These are phyloP conservation scores for Aspergillus pseudotamarii DNA, from an alignment of 2,329 filamentous ascomycete genomes.

Conservation along the genomic window DNA sequence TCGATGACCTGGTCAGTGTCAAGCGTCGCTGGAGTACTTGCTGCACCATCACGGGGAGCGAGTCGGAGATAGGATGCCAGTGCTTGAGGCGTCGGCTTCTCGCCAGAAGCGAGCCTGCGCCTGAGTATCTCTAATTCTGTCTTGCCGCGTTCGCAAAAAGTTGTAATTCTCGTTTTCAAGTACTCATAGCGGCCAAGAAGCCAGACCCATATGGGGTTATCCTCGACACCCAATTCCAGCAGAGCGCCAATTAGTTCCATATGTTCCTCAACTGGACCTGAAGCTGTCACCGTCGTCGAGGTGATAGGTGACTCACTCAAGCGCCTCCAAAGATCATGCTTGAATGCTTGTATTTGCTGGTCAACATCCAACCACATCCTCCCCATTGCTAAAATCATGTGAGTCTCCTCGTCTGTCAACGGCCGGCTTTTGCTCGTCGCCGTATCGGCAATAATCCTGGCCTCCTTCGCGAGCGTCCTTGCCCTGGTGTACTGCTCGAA, in stretches of 20 bases:
- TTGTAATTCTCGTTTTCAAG: slow-evolving; percentile 80
- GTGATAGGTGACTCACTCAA: slow-evolving; percentile 69
- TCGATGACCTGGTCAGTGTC: slow-evolving; percentile 82
- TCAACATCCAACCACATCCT: slow-evolving; percentile 96
- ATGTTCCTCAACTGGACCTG: slow-evolving; percentile 71
- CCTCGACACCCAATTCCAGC: slow-evolving; percentile 89
- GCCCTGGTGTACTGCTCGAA: slow-evolving; percentile 85
- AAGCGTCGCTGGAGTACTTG: slow-evolving; percentile 64
- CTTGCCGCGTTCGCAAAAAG: slow-evolving; percentile 80
- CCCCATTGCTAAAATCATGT: slow-evolving; percentile 83
- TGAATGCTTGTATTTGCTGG: slow-evolving; percentile 82
- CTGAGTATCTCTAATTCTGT: slow-evolving; percentile 91
- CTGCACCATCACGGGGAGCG: slow-evolving; percentile 67
- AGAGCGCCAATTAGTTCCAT: slow-evolving; percentile 89
- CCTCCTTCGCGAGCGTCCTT: slow-evolving; percentile 78
- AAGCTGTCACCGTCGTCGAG: slow-evolving; percentile 54
- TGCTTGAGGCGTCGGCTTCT: slow-evolving; percentile 69
- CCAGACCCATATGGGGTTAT: slow-evolving; percentile 97
- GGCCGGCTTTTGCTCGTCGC: slow-evolving; percentile 54
- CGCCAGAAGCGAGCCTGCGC: slow-evolving; percentile 72
- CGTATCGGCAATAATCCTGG: slow-evolving; percentile 67
- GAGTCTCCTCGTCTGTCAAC: slow-evolving; percentile 76
- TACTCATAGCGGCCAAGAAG: slow-evolving; percentile 86
- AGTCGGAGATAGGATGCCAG: slow-evolving; percentile 77
- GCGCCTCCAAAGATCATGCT: slow-evolving; percentile 84